Evolutionary conservation across 2,329 filamentous ascomycete species (phyloP), one percentile per base, ranked within the genome.

Genomic region (Aspergillus pseudoviridinutans): DNA sequence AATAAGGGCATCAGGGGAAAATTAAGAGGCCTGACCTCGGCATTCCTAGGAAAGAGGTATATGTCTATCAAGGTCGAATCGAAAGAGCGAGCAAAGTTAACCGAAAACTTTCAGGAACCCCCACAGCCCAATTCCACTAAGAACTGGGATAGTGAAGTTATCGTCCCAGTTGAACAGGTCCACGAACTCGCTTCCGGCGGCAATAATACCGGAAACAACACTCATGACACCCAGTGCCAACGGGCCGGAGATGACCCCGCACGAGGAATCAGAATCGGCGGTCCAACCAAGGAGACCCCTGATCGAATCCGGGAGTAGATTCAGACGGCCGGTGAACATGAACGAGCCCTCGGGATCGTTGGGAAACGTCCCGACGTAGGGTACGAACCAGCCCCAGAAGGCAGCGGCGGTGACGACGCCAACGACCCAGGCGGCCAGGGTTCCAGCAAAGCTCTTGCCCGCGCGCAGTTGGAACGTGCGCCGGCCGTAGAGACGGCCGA

Each of bases 151-250:
- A 51, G 93, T 97, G 66, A 99, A 80, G 75, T 99, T 99, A 77
- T 99, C 94, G 70, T 99, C 94, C 89, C 91, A 92, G 50, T 92
- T 91, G 72, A 92, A 97, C 0, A 97, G 70, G 76, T 99, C 92
- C 49, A 96, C 82, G 17, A 93, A 89, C 76, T 99, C 94, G 69
- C 92, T 97, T 49, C 87, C 87, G 56, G 92, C 91, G 46, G 92
- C 94, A 54, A 93, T 85, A 47, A 97, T 76, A n/a, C 94, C 94
- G 6, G 92, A 92, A 78, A 90, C 91, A 42, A 96, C 63, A 70
- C 91, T 91, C 84, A 97, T 86, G 58, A 91, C 79, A 3, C 86
- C 88, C 38, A 97, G 80, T 1, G 94, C 94, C 59, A 88, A 65
- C 1, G 83, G 78, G 1, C 94, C 92, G 0, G 81, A 81, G 50